Evolutionary conservation across 768 basidiomycete genomes (phyloP).

Genomic region (Rhizopogon roseolus): DNA sequence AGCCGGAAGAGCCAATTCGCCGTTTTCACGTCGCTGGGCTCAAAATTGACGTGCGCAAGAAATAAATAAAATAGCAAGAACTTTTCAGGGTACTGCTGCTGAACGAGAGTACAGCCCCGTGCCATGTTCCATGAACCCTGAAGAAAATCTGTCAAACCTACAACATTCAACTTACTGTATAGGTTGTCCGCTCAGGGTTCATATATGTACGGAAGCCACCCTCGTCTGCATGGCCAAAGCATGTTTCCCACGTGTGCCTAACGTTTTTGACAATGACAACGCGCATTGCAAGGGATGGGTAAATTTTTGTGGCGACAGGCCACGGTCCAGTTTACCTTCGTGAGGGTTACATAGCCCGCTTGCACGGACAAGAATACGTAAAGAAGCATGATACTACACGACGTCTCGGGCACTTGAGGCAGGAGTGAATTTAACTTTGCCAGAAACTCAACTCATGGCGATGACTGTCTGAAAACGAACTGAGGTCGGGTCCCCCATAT

Average conservation of each 20-base stretch:
- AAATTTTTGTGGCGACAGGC: neutral
- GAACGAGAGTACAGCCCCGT: neutral
- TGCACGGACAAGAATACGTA: neutral
- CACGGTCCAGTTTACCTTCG: neutral
- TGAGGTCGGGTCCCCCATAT: neutral
- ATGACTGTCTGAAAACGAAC: neutral
- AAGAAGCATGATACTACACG: too few species aligned
- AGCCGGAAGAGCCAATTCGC: neutral
- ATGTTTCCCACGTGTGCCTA: neutral
- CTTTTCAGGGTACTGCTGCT: too few species aligned
- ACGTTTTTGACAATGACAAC: neutral
- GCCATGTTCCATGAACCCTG: neutral
- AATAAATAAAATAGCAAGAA: too few species aligned
- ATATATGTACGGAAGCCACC: too few species aligned
- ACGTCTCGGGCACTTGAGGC: too few species aligned
- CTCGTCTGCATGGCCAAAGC: neutral
- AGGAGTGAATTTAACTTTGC: constrained; percentile 1
- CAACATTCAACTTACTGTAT: neutral
- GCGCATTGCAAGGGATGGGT: neutral
- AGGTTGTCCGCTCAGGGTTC: neutral
- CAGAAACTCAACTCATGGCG: too few species aligned
- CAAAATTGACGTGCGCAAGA: too few species aligned
- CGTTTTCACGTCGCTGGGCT: neutral
- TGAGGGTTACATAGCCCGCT: neutral
- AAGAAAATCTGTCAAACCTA: neutral